phyloP scores from a whole-genome alignment of 805 yeast species.

The Blastobotrys terrestris region DNA sequence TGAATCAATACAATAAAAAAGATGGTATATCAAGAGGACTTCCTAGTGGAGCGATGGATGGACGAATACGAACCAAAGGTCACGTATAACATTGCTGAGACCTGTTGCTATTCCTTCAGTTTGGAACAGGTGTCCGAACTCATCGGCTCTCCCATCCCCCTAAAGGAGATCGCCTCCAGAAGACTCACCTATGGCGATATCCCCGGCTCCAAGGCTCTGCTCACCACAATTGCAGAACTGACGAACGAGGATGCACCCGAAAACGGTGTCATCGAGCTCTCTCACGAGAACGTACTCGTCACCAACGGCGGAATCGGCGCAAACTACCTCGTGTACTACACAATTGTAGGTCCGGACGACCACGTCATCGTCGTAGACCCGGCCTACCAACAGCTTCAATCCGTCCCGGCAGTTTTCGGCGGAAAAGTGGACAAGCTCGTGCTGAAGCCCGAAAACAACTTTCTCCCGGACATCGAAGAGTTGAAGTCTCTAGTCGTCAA shows the following conservation, averaged over 20 bases:
- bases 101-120: slow-evolving; percentile 44
- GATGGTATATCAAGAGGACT: slow-evolving; percentile 29
- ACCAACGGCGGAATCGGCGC: slow-evolving; percentile 56
- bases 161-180: slow-evolving; percentile 21
- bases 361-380: slow-evolving; percentile 46
- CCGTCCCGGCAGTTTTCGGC: slow-evolving; percentile 44
- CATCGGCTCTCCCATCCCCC: slow-evolving; percentile 25
- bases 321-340: slow-evolving; percentile 42
- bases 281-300: slow-evolving; percentile 37
- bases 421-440: slow-evolving; percentile 35
- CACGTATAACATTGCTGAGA: slow-evolving; percentile 43
- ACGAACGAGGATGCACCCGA: slow-evolving; percentile 27
- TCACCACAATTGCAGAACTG: slow-evolving; percentile 33
- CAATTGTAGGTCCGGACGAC: slow-evolving; percentile 40
- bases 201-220: slow-evolving; percentile 39
- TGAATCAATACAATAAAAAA: slow-evolving; percentile 1
- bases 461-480: slow-evolving; percentile 33
- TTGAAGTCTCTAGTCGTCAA: slow-evolving; percentile 29
- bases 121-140: slow-evolving; percentile 35
- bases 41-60: slow-evolving; percentile 51
- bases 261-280: slow-evolving; percentile 13
- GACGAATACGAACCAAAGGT: slow-evolving; percentile 41
- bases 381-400: slow-evolving; percentile 43
- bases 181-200: slow-evolving; percentile 44
- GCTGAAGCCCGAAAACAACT: slow-evolving; percentile 32